Base-by-base conservation (phyloP, 1,284 basidiomycete species). In the Pyrrhoderma noxium region DNA sequence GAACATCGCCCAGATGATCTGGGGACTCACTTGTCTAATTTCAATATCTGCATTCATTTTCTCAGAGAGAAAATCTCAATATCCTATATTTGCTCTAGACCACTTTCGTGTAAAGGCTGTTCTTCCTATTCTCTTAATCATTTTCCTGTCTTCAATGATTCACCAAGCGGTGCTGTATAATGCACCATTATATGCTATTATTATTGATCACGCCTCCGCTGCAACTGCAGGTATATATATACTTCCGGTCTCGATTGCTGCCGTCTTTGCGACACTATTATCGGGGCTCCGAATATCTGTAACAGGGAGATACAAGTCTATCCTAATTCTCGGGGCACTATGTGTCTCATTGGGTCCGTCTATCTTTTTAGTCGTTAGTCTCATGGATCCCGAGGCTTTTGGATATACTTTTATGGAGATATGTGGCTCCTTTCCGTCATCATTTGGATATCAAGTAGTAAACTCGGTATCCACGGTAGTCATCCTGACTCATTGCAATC, bases 131-230 rank as follows among this genome's bases (percentile, higher is more conserved):
- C 11, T 31, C 11, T 5, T 31, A 5, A 31, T 31, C 11, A 31
- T 31, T 11, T 44, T 16, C 21, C 5, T 23, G n/a, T 44, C 42
- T n/a, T 44, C 42, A n/a, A 44, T 23, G 21, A 4, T 21, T 8
- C 21, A 44, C 42, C 42, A 44, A 23, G 22, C 42, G n/a, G 23
- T 44, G 8, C 42, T 44, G n/a, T 44, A 23, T 21, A 44, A 44
- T 44, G 21, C 31, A 9, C 42, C 42, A 8, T 21, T 44, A n/a
- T 44, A 25, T 44, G 42, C 42, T 9, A n/a, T 27, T 9, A 25
- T n/a, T 5, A n/a, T 44, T 23, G 23, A 21, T 25, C 42, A 44
- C 1, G 22, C 3, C n/a, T 25, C 42, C 22, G 42, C 42, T 21
- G 21, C n/a, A 16, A 21, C n/a, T 8, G 42, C 42, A 25, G 42